Percentiles rank a stretch among this genome's conserved stretches.
These are phyloP conservation scores for Coccomyxa sp. DNA, from an alignment of 139 green algal species.

Conservation along the genomic window DNA sequence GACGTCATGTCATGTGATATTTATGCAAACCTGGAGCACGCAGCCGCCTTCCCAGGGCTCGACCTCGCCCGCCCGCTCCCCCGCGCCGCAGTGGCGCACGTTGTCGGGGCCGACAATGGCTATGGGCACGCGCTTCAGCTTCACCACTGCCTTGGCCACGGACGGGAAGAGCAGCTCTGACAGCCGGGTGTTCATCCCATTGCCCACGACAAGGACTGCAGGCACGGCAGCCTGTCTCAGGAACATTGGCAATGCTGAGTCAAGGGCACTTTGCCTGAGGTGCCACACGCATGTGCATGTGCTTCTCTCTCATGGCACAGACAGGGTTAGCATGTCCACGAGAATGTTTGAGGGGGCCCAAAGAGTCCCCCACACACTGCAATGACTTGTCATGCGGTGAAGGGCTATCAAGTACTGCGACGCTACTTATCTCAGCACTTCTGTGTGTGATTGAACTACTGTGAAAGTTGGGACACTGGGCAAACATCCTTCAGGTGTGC, in stretches of 20 bases:
- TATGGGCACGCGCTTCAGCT: background rate
- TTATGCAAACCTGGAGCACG: background rate
- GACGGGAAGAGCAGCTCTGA: background rate
- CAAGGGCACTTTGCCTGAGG: background rate
- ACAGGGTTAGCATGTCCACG: background rate
- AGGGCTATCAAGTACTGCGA: background rate
- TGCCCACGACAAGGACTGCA: background rate
- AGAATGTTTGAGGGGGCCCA: too few species aligned
- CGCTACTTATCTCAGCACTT: background rate
- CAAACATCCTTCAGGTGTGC: background rate
- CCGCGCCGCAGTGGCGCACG: background rate
- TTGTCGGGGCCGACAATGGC: background rate
- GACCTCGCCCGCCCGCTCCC: background rate
- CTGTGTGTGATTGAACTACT: background rate
- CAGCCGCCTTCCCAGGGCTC: background rate
- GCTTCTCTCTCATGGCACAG: background rate
- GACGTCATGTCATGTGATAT: background rate
- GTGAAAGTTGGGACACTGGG: background rate
- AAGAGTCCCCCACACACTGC: too few species aligned
- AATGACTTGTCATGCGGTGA: too few species aligned
- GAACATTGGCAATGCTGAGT: background rate
- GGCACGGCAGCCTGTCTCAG: too few species aligned
- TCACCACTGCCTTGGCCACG: background rate
- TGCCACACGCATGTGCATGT: background rate
- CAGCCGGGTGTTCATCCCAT: background rate